Percentiles rank a stretch among this genome's conserved stretches.
Conservation (phyloP, 2,329 filamentous ascomycete species). For the Aphanocladium album region DNA sequence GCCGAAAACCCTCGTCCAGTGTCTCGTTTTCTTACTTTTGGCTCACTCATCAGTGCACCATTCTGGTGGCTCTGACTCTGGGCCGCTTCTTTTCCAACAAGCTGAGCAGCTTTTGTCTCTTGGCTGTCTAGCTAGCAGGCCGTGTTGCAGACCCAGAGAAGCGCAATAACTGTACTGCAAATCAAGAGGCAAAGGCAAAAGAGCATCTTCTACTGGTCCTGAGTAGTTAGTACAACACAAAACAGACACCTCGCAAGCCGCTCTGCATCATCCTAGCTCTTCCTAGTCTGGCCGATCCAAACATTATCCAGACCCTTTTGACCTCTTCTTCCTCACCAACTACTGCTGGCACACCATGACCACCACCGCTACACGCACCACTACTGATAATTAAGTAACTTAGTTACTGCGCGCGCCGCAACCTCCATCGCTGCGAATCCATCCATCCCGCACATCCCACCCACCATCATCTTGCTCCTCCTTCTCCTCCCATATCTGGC, state of each 20-base stretch:
- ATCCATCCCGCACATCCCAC: neutral
- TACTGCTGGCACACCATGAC: neutral
- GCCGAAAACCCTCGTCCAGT: neutral
- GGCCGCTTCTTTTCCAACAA: too few relatives aligned
- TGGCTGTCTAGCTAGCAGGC: too few relatives aligned
- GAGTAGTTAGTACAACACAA: too few relatives aligned
- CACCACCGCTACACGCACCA: neutral
- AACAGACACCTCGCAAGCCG: neutral
- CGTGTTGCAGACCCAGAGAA: too few relatives aligned
- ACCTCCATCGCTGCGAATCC: neutral
- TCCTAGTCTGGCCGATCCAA: constrained; percentile 3
- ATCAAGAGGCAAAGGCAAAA: too few relatives aligned
- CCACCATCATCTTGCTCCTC: neutral
- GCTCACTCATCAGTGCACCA: too few relatives aligned
- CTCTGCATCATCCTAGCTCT: constrained; percentile 1
- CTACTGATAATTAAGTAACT: too few relatives aligned
- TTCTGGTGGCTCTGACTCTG: too few relatives aligned
- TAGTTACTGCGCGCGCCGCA: too few relatives aligned
- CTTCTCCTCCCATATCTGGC: neutral
- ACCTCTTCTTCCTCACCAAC: neutral
- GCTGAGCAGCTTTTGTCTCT: too few relatives aligned
- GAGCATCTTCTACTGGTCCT: neutral
- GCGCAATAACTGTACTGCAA: too few relatives aligned
- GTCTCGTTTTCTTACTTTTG: neutral
- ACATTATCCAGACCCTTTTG: neutral